Evolutionary conservation across 305 asterid genomes (phyloP), one percentile per base, ranked within the genome.

Genomic region (Salvia sclarea): DNA sequence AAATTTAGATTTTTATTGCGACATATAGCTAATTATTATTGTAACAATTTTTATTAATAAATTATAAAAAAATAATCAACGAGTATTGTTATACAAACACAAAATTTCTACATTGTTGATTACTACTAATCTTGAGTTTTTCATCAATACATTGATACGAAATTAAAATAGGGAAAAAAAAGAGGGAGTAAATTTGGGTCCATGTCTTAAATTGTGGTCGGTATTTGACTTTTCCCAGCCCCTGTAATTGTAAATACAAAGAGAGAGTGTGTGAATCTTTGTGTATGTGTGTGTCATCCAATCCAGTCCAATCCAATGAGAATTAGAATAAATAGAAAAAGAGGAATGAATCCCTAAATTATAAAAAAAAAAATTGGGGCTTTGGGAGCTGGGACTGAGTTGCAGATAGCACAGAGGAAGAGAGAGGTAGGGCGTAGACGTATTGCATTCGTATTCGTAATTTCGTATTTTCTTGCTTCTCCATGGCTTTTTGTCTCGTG

Each of bases 281-380:
- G 2, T 37, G 41, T 37, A 37, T 10, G 41, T 37, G 41, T 2
- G 41, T 37, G 13, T 9, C 2, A 6, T 37, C 41, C 41, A 37
- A 37, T 37, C 41, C 41, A 37, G n/a, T n/a, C n/a, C n/a, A n/a
- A n/a, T n/a, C n/a, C n/a, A n/a, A n/a, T n/a, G n/a, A n/a, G n/a
- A n/a, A n/a, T n/a, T n/a, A n/a, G 40, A 35, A 35, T 35, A 35
- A 35, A 35, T 5, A 37, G 9, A 35, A 35, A 47, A 75, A 64
- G 35, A 20, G 76, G 78, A 37, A 0, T 16, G 76, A 69, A 56
- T 78, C 76, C 45, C 81, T 47, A 18, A 47, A 17, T 47, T 47
- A 35, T 6, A 35, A 45, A 45, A 35, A 35, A 45, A 45, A 45
- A 14, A 45, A 45, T 16, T 5, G 11, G n/a, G 54, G 12, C 12